Evolutionary conservation across 306 rosid species (phyloP), one percentile per base, ranked within the genome.

Genomic region (Gynostemma pentaphyllum): DNA sequence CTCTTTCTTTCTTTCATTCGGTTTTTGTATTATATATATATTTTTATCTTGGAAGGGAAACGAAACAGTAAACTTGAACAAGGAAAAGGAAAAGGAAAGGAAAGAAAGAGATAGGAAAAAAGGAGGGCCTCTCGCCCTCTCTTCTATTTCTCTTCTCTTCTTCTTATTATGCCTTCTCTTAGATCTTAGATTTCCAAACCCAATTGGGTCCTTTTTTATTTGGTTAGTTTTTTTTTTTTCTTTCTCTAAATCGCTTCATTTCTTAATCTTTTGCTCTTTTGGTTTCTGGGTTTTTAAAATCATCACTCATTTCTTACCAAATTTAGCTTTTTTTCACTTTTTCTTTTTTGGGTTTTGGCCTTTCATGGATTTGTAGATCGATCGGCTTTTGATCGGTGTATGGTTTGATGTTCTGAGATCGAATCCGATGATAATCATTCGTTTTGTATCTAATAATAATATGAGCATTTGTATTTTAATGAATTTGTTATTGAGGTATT

Each of bases 71-170:
- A n/a, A 77, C 60, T 56, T 68, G 69, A 72, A 70, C 69, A 69
- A 72, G 59, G 50, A 61, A n/a, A n/a, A n/a, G n/a, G n/a, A n/a
- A n/a, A n/a, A n/a, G n/a, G n/a, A n/a, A n/a, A n/a, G n/a, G n/a
- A n/a, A n/a, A n/a, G n/a, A n/a, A 55, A 65, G 45, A 53, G 66
- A 26, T 60, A 54, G 68, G 41, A 39, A 51, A 69, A 72, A 68
- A 78, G 70, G 84, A 81, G 90, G 95, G 86, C 86, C 88, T 80
- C 69, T 74, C 75, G 97, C 97, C 87, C 95, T 90, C 95, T 84
- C 81, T 77, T n/a, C n/a, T n/a, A n/a, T n/a, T n/a, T n/a, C n/a
- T n/a, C n/a, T n/a, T n/a, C n/a, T n/a, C n/a, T n/a, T n/a, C n/a
- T n/a, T 70, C 82, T 67, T 75, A 45, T 81, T 81, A 82, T 76